These are phyloP conservation scores for Cucumis cinereus DNA, from an alignment of 306 rosid species.

Conservation along the genomic window DNA sequence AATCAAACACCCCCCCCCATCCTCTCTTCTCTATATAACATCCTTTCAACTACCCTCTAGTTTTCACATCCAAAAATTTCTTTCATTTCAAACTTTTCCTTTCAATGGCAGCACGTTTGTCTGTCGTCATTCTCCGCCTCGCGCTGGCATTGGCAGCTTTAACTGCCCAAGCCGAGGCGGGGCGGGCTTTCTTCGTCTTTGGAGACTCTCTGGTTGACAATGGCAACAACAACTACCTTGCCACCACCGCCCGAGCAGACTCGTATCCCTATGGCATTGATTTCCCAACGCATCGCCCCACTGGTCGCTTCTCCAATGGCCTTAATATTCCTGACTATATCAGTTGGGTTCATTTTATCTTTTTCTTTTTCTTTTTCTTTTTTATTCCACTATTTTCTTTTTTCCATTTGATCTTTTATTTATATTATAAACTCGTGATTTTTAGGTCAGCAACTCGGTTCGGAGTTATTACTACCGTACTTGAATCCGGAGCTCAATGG, in stretches of 20 bases:
- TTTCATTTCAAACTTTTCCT: not conserved
- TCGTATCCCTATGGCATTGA: constrained; percentile 77
- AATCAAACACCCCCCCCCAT: not conserved
- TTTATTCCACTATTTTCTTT: not conserved
- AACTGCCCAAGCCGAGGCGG: constrained; percentile 11
- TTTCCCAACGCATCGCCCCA: constrained; percentile 51
- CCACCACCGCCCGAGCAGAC: constrained; percentile 78
- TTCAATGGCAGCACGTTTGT: not conserved
- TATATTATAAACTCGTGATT: not conserved
- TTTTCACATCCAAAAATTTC: not conserved
- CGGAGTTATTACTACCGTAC: constrained; percentile 56
- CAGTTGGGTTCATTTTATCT: constrained; percentile 19
- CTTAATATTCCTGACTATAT: constrained; percentile 71
- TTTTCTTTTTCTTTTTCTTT: not conserved
- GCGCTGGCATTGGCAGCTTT: constrained; percentile 10
- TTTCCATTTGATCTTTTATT: not conserved
- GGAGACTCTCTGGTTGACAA: constrained; percentile 89
- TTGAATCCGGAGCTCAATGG: constrained; percentile 52
- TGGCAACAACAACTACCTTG: constrained; percentile 78
- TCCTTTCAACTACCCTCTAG: not conserved
- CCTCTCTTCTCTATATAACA: constrained; percentile 4
- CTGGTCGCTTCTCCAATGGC: constrained; percentile 96
- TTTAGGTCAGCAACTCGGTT: constrained; percentile 49
- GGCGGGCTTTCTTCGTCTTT: constrained; percentile 62
- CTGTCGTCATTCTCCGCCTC: not conserved